phyloP scores from a whole-genome alignment of 2,329 filamentous ascomycete species.

The Xylaria sp. region DNA sequence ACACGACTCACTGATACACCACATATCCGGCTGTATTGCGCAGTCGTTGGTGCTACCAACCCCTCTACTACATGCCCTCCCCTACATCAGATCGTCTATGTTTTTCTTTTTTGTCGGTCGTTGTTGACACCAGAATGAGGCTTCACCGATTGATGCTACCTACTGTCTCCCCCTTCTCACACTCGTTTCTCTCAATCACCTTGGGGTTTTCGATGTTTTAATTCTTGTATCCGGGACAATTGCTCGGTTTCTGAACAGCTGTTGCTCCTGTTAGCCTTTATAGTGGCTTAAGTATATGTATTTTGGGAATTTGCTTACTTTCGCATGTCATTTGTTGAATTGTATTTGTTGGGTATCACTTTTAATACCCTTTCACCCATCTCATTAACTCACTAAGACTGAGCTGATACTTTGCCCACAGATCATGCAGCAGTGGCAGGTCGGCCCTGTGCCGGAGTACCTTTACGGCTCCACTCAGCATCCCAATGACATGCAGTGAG shows the following conservation, averaged over 20 bases:
- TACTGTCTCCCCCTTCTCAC: conserved; percentile 3
- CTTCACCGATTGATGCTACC: neutral
- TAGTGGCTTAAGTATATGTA: neutral
- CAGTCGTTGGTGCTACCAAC: conserved; percentile 10
- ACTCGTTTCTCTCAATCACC: neutral
- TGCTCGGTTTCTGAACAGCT: neutral
- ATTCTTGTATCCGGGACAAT: neutral
- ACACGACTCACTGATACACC: conserved; percentile 9
- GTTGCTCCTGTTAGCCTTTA: neutral
- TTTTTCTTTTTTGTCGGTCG: neutral
- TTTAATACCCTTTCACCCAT: neutral
- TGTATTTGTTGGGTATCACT: conserved; percentile 2
- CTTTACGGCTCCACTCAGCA: conserved; percentile 64
- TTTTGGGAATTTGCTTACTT: neutral
- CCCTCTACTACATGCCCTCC: conserved; percentile 12
- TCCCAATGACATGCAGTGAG: conserved; percentile 69
- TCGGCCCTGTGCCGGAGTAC: conserved; percentile 70
- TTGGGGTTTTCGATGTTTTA: neutral
- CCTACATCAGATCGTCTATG: conserved; percentile 6
- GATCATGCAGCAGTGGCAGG: conserved; percentile 72
- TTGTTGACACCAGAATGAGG: conserved; percentile 12
- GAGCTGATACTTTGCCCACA: conserved; percentile 52
- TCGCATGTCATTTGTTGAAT: neutral
- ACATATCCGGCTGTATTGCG: conserved; percentile 11
- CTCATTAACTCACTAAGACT: conserved; percentile 9